Base-by-base conservation (phyloP, 495 filamentous ascomycete genomes). In the Elaphomyces granulatus region DNA sequence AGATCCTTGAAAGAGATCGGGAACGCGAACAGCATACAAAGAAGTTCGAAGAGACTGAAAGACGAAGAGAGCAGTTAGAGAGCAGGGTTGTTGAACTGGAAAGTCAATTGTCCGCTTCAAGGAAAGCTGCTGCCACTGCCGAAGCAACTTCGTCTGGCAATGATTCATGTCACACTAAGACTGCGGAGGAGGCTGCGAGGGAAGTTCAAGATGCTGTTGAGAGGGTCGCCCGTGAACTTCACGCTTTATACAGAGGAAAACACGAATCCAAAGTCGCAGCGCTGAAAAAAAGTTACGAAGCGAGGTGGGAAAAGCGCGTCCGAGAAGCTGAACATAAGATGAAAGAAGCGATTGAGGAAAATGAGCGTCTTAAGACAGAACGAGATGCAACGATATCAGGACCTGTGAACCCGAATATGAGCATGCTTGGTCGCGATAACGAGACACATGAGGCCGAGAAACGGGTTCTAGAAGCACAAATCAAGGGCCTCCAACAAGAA, bases 231-330 rank as follows among this genome's bases (percentile, higher is more conserved):
- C 72, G 81, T 8, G 90, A 98, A 49, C 69, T 96, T 17, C 90
- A 98, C 51, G 69, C 74, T 0, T 68, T 94, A n/a, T 98, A 98
- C 67, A 95, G 94, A 61, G 71, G 75, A 53, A 98, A 98, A 54
- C 92, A 98, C 53, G 87, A 94, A 62, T 81, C 76, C 34, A 98
- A 98, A 61, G 87, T 96, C 18, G 73, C 81, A 0, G 87, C 86
- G 6, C 67, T 98, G 42, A 95, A 95, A 63, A 94, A 94, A 57
- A 87, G 79, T 56, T 96, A 95, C 58, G 85, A 94, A 51, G 69
- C 69, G 32, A 75, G 87, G 34, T 87, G 83, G 77, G 84, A 92
- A 54, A 87, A 90, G 64, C 84, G 80, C 44, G 64, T 85, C 20
- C 68, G 69, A 19, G 80, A 85, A 46, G 72, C 88, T 2, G 80